Percentiles rank a stretch among this genome's conserved stretches.
Evolutionary conservation across 2,329 filamentous ascomycete species (phyloP).

Genomic region (Bipolaris sorokiniana): DNA sequence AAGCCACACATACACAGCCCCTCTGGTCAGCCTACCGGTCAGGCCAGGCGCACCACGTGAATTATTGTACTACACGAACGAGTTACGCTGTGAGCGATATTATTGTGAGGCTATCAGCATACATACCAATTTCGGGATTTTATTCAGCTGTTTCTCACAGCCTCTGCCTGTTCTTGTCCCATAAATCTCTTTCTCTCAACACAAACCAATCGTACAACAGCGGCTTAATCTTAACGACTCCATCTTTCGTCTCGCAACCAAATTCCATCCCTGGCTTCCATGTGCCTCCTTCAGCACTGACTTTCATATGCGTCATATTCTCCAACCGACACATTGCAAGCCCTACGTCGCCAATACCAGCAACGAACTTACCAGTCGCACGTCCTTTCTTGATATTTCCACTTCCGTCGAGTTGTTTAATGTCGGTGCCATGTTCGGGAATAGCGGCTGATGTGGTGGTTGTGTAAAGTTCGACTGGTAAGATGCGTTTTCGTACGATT

Average conservation of each 20-base stretch:
- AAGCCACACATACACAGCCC: slow-evolving; percentile 36
- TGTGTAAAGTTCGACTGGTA: slow-evolving; percentile 77
- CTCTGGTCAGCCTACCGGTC: slow-evolving; percentile 11
- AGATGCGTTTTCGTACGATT: slow-evolving; percentile 86
- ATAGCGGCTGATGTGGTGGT: slow-evolving; percentile 32
- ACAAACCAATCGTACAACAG: slow-evolving; percentile 81
- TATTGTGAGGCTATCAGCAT: background rate
- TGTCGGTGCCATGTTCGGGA: slow-evolving; percentile 57
- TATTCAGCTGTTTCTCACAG: slow-evolving; percentile 6
- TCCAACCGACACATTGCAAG: slow-evolving; percentile 86
- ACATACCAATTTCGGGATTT: background rate
- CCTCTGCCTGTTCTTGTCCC: slow-evolving; percentile 36
- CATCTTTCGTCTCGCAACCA: slow-evolving; percentile 30
- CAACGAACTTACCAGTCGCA: slow-evolving; percentile 80
- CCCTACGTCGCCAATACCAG: slow-evolving; percentile 82
- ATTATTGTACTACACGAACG: background rate
- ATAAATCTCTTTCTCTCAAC: slow-evolving; percentile 45
- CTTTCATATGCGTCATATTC: slow-evolving; percentile 81
- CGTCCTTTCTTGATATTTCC: slow-evolving; percentile 58
- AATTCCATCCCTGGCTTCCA: slow-evolving; percentile 65
- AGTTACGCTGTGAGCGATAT: background rate
- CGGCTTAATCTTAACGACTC: slow-evolving; percentile 55
- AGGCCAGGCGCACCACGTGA: slow-evolving; percentile 7
- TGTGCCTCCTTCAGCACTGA: slow-evolving; percentile 70
- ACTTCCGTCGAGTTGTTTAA: slow-evolving; percentile 58